These are phyloP conservation scores for Symbiodinium pilosum DNA, from an alignment of 73 alveolate species.

Conservation along the genomic window DNA sequence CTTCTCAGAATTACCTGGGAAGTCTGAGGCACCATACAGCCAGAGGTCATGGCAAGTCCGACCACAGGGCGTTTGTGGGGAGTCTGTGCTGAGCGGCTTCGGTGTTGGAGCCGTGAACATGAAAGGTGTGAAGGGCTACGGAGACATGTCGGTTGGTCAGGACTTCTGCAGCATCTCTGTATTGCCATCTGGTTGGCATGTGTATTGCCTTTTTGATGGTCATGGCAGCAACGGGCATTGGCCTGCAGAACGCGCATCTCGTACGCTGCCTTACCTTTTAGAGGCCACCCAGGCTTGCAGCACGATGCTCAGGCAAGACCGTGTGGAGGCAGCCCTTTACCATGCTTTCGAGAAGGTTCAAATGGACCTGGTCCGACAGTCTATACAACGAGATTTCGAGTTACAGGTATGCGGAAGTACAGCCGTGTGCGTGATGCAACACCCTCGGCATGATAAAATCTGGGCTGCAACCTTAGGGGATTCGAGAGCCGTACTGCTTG, in stretches of 20 bases:
- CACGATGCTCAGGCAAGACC: conserved; percentile 80
- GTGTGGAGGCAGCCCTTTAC: conserved; percentile 46
- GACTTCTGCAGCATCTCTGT: conserved; percentile 78
- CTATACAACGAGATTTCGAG: conserved; percentile 28
- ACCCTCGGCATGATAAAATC: conserved; percentile 41
- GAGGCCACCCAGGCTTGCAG: conserved; percentile 59
- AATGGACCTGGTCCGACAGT: conserved; percentile 65
- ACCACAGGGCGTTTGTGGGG: conserved; percentile 36
- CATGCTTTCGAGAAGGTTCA: conserved; percentile 85
- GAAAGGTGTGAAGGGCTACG: conserved; percentile 64
- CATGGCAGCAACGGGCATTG: conserved; percentile 76
- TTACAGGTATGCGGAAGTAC: conserved; percentile 68
- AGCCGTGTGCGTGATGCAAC: conserved; percentile 75
- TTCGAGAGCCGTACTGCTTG: conserved; percentile 63
- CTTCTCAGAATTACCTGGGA: conserved; percentile 36
- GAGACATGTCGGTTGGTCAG: conserved; percentile 78
- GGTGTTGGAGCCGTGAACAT: conserved; percentile 64
- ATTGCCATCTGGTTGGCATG: conserved; percentile 56
- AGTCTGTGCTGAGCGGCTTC: conserved; percentile 16
- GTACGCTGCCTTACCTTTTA: conserved; percentile 47
- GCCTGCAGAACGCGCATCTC: conserved; percentile 52
- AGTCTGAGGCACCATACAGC: conserved; percentile 25
- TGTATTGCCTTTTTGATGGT: conserved; percentile 61
- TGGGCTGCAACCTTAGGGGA: conserved; percentile 61
- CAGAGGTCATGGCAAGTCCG: conserved; percentile 55